phyloP scores from a whole-genome alignment of 140 eudicot genomes.

The Stevia rebaudiana region DNA sequence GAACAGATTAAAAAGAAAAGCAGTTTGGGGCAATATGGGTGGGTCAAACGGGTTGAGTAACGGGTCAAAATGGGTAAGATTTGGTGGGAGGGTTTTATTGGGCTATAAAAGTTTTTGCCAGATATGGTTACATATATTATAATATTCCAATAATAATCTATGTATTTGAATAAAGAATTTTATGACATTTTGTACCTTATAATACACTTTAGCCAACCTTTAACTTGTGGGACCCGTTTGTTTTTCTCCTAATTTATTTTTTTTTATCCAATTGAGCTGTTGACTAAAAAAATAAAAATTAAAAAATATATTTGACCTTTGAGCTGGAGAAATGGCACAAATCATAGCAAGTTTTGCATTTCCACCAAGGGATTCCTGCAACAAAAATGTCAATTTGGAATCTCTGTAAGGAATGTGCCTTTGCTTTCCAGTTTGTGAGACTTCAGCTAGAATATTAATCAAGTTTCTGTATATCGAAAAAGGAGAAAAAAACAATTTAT shows the following conservation, averaged over 20 bases:
- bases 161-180: neutral
- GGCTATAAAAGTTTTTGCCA: neutral
- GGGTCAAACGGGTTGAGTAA: neutral
- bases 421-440: constrained; percentile 93
- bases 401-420: constrained; percentile 98
- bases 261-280: neutral
- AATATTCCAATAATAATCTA: neutral
- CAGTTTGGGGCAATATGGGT: neutral
- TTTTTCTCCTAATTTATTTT: neutral
- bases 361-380: constrained; percentile 99
- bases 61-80: neutral
- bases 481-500: neutral
- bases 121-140: neutral
- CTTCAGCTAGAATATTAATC: constrained; percentile 88
- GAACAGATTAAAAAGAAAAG: neutral
- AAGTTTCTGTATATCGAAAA: constrained; percentile 58
- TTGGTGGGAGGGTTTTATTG: neutral
- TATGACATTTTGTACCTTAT: too few relatives aligned
- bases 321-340: constrained; percentile 91
- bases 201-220: neutral
- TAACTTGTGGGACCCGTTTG: neutral
- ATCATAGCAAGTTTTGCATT: constrained; percentile 93
- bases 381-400: constrained; percentile 87
- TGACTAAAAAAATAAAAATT: neutral
- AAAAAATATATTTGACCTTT: constrained; percentile 39